These are phyloP conservation scores for Microthlaspi erraticum DNA, from an alignment of 345 rosid genomes.

Conservation along the genomic window DNA sequence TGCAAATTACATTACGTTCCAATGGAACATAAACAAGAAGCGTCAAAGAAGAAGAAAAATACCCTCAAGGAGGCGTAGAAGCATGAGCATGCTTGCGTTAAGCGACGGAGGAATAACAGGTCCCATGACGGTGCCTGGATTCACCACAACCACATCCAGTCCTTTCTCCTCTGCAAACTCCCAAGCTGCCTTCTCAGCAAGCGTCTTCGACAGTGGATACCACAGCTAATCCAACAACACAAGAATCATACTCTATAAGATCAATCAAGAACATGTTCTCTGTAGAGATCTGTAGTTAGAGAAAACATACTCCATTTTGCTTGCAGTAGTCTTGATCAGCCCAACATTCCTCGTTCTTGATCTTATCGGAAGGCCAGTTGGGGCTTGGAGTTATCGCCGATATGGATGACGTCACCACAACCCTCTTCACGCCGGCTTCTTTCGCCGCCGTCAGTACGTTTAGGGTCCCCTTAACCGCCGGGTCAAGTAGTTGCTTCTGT, in stretches of 20 bases:
- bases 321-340: slow-evolving; percentile 74
- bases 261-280: neutral
- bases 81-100: slow-evolving; percentile 86
- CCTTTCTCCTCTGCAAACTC: slow-evolving; percentile 75
- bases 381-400: slow-evolving; percentile 88
- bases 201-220: slow-evolving; percentile 86
- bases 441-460: slow-evolving; percentile 82
- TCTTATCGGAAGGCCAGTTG: slow-evolving; percentile 76
- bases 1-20: no score
- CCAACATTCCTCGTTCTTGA: slow-evolving; percentile 88
- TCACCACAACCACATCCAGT: slow-evolving; percentile 87
- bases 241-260: slow-evolving; percentile 13
- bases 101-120: slow-evolving; percentile 73
- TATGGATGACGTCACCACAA: slow-evolving; percentile 83
- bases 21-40: no score
- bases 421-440: slow-evolving; percentile 74
- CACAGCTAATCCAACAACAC: slow-evolving; percentile 57
- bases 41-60: neutral
- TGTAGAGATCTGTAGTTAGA: slow-evolving; percentile 2
- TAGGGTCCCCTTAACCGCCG: slow-evolving; percentile 82
- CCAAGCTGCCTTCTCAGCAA: slow-evolving; percentile 97
- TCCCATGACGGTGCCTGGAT: slow-evolving; percentile 95
- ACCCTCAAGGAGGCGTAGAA: slow-evolving; percentile 79
- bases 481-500: slow-evolving; percentile 82
- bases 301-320: slow-evolving; percentile 62